phyloP scores from a whole-genome alignment of 306 rosid species.

The Inga leiocalycina region DNA sequence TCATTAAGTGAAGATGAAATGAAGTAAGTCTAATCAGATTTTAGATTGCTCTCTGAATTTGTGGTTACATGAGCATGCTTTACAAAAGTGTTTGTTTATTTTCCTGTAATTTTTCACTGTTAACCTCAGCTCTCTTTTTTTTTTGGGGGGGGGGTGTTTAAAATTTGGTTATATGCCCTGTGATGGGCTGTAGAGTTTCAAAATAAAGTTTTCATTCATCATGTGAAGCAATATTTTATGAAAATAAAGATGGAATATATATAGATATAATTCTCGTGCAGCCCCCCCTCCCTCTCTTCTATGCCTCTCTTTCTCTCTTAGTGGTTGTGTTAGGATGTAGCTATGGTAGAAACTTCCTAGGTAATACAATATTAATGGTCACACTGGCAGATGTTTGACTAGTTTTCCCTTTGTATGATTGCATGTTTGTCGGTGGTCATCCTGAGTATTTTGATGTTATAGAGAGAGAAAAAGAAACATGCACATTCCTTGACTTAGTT shows the following conservation, averaged over 20 bases:
- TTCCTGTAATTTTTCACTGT: slow-evolving; percentile 3
- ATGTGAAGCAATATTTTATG: slow-evolving; percentile 6
- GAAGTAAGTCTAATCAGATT: slow-evolving; percentile 49
- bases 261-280: background rate
- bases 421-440: slow-evolving; percentile 1
- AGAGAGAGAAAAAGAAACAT: background rate
- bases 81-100: slow-evolving; percentile 6
- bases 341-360: background rate
- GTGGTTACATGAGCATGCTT: slow-evolving; percentile 4
- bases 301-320: too few species aligned
- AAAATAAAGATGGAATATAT: background rate
- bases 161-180: slow-evolving; percentile 8
- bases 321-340: background rate
- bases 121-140: background rate
- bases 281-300: too few species aligned
- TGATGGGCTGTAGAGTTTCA: slow-evolving; percentile 21
- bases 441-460: background rate
- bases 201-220: background rate
- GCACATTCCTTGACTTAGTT: slow-evolving; percentile 21
- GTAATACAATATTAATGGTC: background rate
- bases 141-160: background rate
- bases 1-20: slow-evolving; percentile 46
- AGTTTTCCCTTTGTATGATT: background rate
- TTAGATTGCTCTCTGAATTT: slow-evolving; percentile 11
- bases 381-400: background rate